Conservation (phyloP, 2,329 filamentous ascomycete genomes). For the Cercospora canescens region DNA sequence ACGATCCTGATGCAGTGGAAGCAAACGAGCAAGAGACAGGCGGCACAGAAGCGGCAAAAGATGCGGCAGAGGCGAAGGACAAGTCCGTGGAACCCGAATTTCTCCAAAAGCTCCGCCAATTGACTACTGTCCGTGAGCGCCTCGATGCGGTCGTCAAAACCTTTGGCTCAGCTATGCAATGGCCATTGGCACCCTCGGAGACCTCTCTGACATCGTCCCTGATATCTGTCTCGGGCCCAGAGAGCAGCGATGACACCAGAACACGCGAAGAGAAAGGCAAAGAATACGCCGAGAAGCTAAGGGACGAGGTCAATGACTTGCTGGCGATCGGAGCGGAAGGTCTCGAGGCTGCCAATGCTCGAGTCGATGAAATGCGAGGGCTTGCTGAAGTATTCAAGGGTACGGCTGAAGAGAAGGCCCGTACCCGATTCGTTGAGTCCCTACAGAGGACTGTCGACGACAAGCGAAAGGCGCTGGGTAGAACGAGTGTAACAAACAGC, state of each 20-base stretch:
- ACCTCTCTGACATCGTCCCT: constrained; percentile 83
- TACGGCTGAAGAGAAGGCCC: constrained; percentile 90
- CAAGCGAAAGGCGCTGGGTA: constrained; percentile 49
- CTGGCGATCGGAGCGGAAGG: constrained; percentile 63
- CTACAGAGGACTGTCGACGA: constrained; percentile 84
- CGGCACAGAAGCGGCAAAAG: constrained; percentile 11
- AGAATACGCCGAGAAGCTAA: constrained; percentile 69
- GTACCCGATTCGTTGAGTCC: constrained; percentile 77
- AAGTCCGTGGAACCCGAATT: constrained; percentile 45
- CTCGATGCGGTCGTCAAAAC: constrained; percentile 86
- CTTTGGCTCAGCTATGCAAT: constrained; percentile 95
- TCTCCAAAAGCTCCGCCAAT: constrained; percentile 76
- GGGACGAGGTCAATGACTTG: constrained; percentile 69
- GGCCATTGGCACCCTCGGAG: constrained; percentile 86
- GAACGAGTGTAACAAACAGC: constrained; percentile 15
- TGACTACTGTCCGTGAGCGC: constrained; percentile 79
- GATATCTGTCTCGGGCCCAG: constrained; percentile 84
- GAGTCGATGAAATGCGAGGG: constrained; percentile 75
- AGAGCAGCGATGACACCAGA: constrained; percentile 54
- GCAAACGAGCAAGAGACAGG: background rate
- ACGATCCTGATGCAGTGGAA: background rate
- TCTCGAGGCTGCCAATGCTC: constrained; percentile 69
- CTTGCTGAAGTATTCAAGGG: constrained; percentile 86
- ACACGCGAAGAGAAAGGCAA: constrained; percentile 85
- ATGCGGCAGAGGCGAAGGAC: constrained; percentile 7